phyloP scores from a whole-genome alignment of 2,329 filamentous ascomycete genomes.

The Alternaria conjuncta region DNA sequence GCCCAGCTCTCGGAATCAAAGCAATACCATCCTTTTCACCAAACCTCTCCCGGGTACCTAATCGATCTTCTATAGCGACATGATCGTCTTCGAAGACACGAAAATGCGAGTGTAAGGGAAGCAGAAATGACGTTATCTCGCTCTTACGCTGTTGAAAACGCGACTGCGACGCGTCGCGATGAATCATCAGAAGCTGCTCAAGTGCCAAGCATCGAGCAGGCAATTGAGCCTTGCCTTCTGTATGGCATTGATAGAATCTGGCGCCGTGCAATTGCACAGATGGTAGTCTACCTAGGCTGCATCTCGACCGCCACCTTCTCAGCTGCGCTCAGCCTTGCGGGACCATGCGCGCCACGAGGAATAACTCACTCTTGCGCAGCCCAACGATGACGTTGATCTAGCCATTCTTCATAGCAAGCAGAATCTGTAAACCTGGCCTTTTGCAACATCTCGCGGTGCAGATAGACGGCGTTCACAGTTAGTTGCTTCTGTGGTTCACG shows the following conservation, averaged over 20 bases:
- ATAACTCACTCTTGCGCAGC: too few relatives aligned
- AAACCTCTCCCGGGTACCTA: fast-evolving
- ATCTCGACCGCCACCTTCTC: background rate
- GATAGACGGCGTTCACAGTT: background rate
- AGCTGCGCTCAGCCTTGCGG: background rate
- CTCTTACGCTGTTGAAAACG: background rate
- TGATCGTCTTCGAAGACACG: fast-evolving
- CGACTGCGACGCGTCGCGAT: background rate
- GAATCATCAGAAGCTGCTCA: background rate
- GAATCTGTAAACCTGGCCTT: too few relatives aligned
- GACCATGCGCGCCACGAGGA: too few relatives aligned
- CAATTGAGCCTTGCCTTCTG: background rate
- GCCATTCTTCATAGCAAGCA: too few relatives aligned
- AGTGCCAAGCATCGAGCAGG: background rate
- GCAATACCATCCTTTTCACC: background rate
- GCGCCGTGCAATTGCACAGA: too few relatives aligned
- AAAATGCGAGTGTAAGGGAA: background rate
- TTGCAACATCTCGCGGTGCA: background rate
- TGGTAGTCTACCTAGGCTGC: too few relatives aligned
- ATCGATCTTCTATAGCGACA: background rate
- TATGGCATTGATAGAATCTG: fast-evolving
- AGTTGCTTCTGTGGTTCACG: background rate
- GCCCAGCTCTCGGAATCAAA: background rate
- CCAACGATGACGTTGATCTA: too few relatives aligned
- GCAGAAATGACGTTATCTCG: background rate